Evolutionary conservation across 2,329 filamentous ascomycete genomes (phyloP).

Genomic region (Teratosphaeria nubilosa): DNA sequence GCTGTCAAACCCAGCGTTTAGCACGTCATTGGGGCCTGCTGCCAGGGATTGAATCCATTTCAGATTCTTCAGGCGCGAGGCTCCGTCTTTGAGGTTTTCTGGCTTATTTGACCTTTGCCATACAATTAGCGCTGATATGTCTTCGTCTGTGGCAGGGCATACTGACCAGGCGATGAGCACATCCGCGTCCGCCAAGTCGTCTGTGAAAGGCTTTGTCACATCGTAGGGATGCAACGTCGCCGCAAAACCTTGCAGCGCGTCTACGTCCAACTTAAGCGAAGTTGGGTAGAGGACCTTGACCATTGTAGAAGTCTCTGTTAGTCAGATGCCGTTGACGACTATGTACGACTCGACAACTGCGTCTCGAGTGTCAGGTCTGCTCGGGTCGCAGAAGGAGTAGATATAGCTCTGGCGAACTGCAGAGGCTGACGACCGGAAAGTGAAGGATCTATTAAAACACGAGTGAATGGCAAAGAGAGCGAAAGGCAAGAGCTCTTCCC

Average conservation of each 20-base stretch:
- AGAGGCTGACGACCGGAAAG: neutral
- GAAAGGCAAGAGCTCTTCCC: neutral
- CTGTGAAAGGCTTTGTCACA: conserved; percentile 46
- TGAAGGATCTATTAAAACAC: neutral
- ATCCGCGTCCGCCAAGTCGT: conserved; percentile 49
- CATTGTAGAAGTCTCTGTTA: neutral
- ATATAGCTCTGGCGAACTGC: neutral
- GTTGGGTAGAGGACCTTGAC: conserved; percentile 61
- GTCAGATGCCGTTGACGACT: neutral
- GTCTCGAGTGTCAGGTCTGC: neutral
- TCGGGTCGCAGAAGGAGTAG: neutral
- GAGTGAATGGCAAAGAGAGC: neutral
- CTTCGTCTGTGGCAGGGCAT: neutral
- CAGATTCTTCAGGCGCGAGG: conserved; percentile 44
- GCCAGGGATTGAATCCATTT: conserved; percentile 58
- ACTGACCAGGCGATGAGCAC: conserved; percentile 49
- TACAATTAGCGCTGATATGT: neutral
- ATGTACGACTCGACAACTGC: neutral
- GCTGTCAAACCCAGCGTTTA: conserved; percentile 50
- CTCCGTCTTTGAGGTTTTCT: conserved; percentile 50
- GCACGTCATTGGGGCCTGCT: conserved; percentile 56
- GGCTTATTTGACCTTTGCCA: conserved; percentile 37
- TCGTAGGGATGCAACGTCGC: conserved; percentile 51
- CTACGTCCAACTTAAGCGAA: conserved; percentile 47
- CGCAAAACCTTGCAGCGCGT: conserved; percentile 49